phyloP scores from a whole-genome alignment of 2,329 filamentous ascomycete genomes.

The Blumeria graminis region DNA sequence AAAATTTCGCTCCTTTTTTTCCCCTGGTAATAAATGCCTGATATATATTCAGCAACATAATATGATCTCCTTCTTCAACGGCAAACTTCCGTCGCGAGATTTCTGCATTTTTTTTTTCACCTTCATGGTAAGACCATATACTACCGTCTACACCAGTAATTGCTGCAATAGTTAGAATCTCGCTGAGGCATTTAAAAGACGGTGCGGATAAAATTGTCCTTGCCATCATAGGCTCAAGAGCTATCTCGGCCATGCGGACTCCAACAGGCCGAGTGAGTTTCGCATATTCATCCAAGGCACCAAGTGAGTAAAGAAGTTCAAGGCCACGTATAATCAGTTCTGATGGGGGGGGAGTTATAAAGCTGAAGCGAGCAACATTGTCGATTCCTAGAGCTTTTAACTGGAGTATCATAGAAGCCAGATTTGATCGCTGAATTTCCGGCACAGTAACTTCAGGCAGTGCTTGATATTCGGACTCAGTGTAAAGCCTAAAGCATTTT shows the following conservation, averaged over 20 bases:
- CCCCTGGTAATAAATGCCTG: constrained; percentile 67
- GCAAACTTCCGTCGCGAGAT: constrained; percentile 59
- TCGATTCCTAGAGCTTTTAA: constrained; percentile 89
- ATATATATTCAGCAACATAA: constrained; percentile 85
- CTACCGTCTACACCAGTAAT: constrained; percentile 75
- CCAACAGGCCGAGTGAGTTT: constrained; percentile 81
- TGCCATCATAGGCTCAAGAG: constrained; percentile 87
- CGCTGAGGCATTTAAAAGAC: constrained; percentile 54
- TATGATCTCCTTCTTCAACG: constrained; percentile 77
- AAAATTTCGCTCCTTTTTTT: constrained; percentile 65
- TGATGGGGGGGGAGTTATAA: constrained; percentile 63
- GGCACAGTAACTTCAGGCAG: constrained; percentile 55
- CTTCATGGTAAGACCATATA: constrained; percentile 62
- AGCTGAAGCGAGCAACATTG: constrained; percentile 79
- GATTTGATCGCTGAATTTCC: constrained; percentile 78
- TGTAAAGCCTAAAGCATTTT: constrained; percentile 87
- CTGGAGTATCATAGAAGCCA: constrained; percentile 71
- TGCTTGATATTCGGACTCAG: constrained; percentile 41
- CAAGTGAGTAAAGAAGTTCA: constrained; percentile 67
- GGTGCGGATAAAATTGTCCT: constrained; percentile 59
- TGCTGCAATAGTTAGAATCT: constrained; percentile 76
- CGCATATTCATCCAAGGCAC: constrained; percentile 69
- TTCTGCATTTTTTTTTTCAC: constrained; percentile 52
- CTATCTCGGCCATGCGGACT: constrained; percentile 72
- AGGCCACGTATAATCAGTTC: constrained; percentile 67